Evolutionary conservation across 345 rosid species (phyloP).

Genomic region (Kandelia obovata): DNA sequence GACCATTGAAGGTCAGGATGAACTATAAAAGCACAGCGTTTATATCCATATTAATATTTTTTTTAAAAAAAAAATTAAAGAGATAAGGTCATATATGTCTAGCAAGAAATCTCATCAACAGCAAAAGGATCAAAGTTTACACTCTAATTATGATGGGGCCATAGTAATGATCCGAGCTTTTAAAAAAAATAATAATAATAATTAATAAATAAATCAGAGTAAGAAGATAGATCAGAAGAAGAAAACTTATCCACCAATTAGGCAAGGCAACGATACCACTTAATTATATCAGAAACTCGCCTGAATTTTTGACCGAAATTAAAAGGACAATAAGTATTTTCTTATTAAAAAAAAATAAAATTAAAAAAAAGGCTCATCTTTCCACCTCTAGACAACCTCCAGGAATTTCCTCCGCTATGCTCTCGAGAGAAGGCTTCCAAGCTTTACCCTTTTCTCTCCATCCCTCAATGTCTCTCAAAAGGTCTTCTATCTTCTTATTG

Average conservation of each 20-base stretch:
- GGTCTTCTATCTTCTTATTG: background rate
- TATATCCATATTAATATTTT: too few relatives aligned
- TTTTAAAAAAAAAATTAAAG: too few relatives aligned
- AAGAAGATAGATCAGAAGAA: too few relatives aligned
- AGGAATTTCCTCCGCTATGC: background rate
- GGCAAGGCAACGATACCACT: too few relatives aligned
- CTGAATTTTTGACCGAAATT: background rate
- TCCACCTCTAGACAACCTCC: background rate
- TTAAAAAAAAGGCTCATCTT: background rate
- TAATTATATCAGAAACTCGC: too few relatives aligned
- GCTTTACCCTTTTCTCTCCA: background rate
- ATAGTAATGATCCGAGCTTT: background rate
- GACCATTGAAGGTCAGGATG: too few relatives aligned
- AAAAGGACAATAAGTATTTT: background rate
- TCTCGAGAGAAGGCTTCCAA: slow-evolving; percentile 1
- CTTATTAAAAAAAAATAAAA: background rate
- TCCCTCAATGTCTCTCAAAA: slow-evolving; percentile 1
- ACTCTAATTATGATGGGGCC: background rate
- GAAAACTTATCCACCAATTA: too few relatives aligned
- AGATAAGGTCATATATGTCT: too few relatives aligned
- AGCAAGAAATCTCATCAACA: too few relatives aligned
- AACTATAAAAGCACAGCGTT: too few relatives aligned
- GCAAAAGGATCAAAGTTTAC: background rate
- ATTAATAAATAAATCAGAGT: too few relatives aligned
- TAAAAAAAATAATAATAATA: background rate